Conservation (phyloP, 805 yeast genomes). For the Nakazawaea siamensis region DNA sequence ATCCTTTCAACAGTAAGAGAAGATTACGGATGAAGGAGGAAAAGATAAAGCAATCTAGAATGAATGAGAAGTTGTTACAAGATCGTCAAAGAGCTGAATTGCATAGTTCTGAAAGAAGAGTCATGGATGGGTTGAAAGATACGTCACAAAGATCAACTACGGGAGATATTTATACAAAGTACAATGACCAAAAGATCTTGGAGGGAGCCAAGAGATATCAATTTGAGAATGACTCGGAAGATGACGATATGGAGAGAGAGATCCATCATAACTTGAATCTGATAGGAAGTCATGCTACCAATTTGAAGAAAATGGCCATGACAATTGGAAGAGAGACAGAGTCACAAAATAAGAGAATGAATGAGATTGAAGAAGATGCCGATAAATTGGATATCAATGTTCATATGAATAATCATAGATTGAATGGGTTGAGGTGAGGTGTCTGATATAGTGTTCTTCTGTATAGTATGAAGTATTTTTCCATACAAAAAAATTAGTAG, state of each 20-base stretch:
- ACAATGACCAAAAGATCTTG: constrained; percentile 42
- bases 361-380: constrained; percentile 73
- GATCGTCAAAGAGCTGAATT: constrained; percentile 54
- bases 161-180: constrained; percentile 28
- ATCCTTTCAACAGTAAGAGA: constrained; percentile 83
- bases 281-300: constrained; percentile 57
- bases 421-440: constrained; percentile 36
- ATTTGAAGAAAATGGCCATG: constrained; percentile 65
- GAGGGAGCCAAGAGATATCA: constrained; percentile 62
- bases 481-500: too few species aligned
- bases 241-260: constrained; percentile 86
- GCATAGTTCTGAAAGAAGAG: constrained; percentile 59
- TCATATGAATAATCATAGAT: constrained; percentile 64
- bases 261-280: constrained; percentile 77
- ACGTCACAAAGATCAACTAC: constrained; percentile 15
- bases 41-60: constrained; percentile 39
- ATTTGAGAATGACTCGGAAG: constrained; percentile 87
- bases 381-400: constrained; percentile 79
- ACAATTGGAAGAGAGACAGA: constrained; percentile 72
- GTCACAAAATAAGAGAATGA: constrained; percentile 67
- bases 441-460: too few species aligned
- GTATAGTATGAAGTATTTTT: too few species aligned
- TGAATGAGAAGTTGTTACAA: constrained; percentile 27
- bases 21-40: constrained; percentile 70
- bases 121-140: constrained; percentile 50